These are phyloP conservation scores for Exophiala spinifera DNA, from an alignment of 2,329 filamentous ascomycete species.

Conservation along the genomic window DNA sequence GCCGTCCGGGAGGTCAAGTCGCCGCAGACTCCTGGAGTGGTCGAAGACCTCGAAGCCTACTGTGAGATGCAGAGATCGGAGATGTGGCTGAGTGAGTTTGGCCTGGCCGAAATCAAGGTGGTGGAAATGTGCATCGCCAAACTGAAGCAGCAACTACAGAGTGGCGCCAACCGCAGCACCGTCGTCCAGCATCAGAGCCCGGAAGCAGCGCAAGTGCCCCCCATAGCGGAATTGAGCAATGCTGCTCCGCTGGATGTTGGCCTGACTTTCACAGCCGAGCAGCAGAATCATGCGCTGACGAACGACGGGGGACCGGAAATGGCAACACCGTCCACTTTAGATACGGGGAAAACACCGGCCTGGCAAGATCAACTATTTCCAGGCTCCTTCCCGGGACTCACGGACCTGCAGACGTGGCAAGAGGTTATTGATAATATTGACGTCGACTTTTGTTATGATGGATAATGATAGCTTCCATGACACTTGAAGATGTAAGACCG, in stretches of 20 bases:
- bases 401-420: slow-evolving; percentile 4
- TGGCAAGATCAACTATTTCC: slow-evolving; percentile 3
- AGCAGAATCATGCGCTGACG: too few species aligned
- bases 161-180: not conserved
- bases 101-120: slow-evolving; percentile 42
- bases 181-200: not conserved
- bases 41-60: slow-evolving; percentile 42
- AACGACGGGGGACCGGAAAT: not conserved
- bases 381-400: not conserved
- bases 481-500: too few species aligned
- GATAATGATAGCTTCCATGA: not conserved
- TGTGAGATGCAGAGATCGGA: slow-evolving; percentile 43
- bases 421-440: slow-evolving; percentile 3
- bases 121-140: slow-evolving; percentile 41
- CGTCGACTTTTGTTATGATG: slow-evolving; percentile 1
- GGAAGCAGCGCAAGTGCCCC: not conserved
- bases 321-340: not conserved
- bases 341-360: not conserved
- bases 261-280: too few species aligned
- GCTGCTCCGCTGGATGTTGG: too few species aligned
- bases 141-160: too few species aligned
- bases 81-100: slow-evolving; percentile 43
- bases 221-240: too few species aligned
- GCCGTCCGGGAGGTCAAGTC: slow-evolving; percentile 36
- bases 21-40: slow-evolving; percentile 28